These are phyloP conservation scores for Cardamine chenopodiifolia DNA, from an alignment of 345 rosid genomes.

Conservation along the genomic window DNA sequence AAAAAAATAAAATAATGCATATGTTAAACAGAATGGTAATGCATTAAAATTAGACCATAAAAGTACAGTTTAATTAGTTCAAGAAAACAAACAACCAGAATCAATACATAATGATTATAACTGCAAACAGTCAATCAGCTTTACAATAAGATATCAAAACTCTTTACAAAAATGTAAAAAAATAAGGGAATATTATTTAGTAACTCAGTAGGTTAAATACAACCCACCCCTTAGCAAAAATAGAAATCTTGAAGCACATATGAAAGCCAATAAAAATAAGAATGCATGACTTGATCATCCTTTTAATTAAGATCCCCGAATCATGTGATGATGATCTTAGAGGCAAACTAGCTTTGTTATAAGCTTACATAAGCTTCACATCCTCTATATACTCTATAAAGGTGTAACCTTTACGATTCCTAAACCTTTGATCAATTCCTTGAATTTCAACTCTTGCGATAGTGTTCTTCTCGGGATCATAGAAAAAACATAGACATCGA, in stretches of 20 bases:
- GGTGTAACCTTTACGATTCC: background rate
- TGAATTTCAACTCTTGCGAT: background rate
- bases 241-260: background rate
- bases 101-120: no score
- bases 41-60: background rate
- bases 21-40: no score
- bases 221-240: background rate
- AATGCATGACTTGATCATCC: background rate
- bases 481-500: background rate
- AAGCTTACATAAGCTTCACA: background rate
- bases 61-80: no score
- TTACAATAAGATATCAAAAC: background rate
- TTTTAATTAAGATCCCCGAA: background rate
- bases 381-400: background rate
- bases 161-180: background rate
- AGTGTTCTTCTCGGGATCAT: background rate
- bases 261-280: background rate
- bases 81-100: background rate
- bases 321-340: background rate
- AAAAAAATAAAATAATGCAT: no score
- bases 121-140: background rate
- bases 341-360: background rate
- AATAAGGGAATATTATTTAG: background rate
- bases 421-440: background rate
- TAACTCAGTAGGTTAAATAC: background rate